These are phyloP conservation scores for Podaxis mareebaensis DNA, from an alignment of 768 basidiomycete species.

Conservation along the genomic window DNA sequence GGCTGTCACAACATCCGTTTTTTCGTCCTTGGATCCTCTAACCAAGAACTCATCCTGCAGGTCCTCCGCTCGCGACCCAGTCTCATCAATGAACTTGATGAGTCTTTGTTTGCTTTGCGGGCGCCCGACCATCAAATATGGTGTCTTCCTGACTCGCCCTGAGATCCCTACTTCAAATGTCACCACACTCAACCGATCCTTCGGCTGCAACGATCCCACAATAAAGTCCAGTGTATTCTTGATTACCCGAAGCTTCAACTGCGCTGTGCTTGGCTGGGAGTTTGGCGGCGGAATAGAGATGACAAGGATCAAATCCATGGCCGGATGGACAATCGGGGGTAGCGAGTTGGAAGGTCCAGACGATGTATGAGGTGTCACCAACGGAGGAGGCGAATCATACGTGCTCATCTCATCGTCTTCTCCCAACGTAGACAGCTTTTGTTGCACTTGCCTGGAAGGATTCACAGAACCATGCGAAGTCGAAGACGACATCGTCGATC, in stretches of 20 bases:
- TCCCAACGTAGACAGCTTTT: conserved; percentile 66
- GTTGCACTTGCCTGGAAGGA: conserved; percentile 33
- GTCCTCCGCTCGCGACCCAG: conserved; percentile 46
- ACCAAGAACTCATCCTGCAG: conserved; percentile 57
- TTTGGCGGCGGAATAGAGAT: conserved; percentile 80
- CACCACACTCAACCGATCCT: conserved; percentile 86
- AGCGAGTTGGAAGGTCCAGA: conserved; percentile 80
- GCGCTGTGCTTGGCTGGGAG: conserved; percentile 74
- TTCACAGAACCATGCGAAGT: conserved; percentile 67
- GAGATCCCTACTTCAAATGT: conserved; percentile 89
- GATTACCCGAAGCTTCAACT: conserved; percentile 88
- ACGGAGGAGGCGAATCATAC: conserved; percentile 55
- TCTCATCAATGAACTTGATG: conserved; percentile 76
- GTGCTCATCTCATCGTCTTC: conserved; percentile 68
- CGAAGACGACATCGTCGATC: conserved; percentile 73
- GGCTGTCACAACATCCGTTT: conserved; percentile 97
- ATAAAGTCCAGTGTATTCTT: conserved; percentile 86
- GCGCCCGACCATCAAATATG: conserved; percentile 78
- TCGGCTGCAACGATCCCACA: conserved; percentile 69
- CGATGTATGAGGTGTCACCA: conserved; percentile 72
- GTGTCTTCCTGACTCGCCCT: conserved; percentile 88
- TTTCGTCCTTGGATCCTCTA: conserved; percentile 82
- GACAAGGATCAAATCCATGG: conserved; percentile 91
- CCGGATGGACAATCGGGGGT: conserved; percentile 78
- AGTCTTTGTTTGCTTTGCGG: conserved; percentile 69